These are phyloP conservation scores for Penicillium simplicissimum DNA, from an alignment of 495 filamentous ascomycete species.

Conservation along the genomic window DNA sequence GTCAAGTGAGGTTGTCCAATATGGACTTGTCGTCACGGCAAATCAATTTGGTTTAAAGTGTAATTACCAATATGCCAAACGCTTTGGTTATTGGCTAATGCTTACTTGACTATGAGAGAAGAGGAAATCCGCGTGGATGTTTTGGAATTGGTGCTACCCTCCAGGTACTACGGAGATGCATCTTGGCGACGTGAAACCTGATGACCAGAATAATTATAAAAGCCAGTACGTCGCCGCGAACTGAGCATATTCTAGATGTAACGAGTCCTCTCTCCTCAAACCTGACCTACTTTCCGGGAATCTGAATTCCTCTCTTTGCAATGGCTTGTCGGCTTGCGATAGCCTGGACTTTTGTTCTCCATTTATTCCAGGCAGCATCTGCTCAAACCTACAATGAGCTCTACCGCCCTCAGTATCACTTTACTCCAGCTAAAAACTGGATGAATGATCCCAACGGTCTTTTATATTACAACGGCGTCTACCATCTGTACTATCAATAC, in stretches of 20 bases:
- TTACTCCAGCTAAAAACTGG: conserved; percentile 51
- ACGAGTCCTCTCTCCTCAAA: not conserved
- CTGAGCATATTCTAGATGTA: not conserved
- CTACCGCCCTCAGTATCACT: conserved; percentile 53
- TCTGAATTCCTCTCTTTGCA: not conserved
- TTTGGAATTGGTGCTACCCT: not conserved
- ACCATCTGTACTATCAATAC: conserved; percentile 47
- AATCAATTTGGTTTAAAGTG: not conserved
- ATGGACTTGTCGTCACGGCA: not conserved
- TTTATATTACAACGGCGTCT: conserved; percentile 38
- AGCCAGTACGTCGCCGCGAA: not conserved
- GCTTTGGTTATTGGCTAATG: not conserved
- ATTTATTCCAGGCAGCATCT: not conserved
- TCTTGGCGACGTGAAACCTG: not conserved
- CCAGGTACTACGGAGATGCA: not conserved
- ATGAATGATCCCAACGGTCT: conserved; percentile 66
- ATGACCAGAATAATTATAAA: not conserved
- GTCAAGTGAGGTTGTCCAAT: not conserved
- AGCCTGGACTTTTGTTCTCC: not conserved
- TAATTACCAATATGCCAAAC: not conserved
- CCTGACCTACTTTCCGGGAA: not conserved
- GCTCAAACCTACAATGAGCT: conserved; percentile 39
- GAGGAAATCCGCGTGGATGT: not conserved
- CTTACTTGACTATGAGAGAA: not conserved
- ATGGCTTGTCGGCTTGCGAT: not conserved